Base-by-base conservation (phyloP, 78 protist species). In the Anaeramoeba flamelloides region DNA sequence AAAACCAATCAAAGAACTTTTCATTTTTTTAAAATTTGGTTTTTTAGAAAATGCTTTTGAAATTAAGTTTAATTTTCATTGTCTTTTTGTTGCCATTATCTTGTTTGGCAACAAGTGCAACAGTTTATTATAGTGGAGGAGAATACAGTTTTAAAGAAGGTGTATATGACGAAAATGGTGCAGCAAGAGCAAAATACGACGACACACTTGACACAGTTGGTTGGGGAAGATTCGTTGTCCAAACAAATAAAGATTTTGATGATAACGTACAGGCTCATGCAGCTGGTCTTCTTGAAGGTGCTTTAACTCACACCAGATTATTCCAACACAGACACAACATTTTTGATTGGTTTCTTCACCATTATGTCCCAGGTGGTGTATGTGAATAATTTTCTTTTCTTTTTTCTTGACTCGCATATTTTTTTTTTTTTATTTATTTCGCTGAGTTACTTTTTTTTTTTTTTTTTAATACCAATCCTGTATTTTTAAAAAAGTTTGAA, bases 211-310 rank as follows among this genome's bases (percentile, higher is more conserved):
- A 53, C 17, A 26, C 17, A 53, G 17, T 53, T 53, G 69, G 69
- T 53, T 76, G 78, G 78, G 78, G 40, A 8, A 8, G 17, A 76
- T 38, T 76, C 8, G 17, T 26, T 39, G 40, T 76, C 17, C 17
- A 76, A 26, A 76, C 40, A 39, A 76, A 76, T 76, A 8, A 8
- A 76, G 8, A 8, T 76, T 76, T 26, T 76, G 32, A 8, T 76
- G 78, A 36, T 36, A 36, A 17, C 17, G 40, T 39, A 26, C 77
- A 39, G 17, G 17, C 17, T 8, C 38, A 76, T 39, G 40, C 40
- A 38, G 78, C 78, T 26, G 78, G 78, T 36, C 17, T 26, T 39
- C 17, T 76, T 26, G 78, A 76, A 76, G 78, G 78, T 39, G 38
- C 38, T 76, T 39, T 76, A 39, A 76, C 40, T 36, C 78, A 76